Conservation (phyloP, 805 yeast genomes). For the Kodamaea kaohsiungensis region DNA sequence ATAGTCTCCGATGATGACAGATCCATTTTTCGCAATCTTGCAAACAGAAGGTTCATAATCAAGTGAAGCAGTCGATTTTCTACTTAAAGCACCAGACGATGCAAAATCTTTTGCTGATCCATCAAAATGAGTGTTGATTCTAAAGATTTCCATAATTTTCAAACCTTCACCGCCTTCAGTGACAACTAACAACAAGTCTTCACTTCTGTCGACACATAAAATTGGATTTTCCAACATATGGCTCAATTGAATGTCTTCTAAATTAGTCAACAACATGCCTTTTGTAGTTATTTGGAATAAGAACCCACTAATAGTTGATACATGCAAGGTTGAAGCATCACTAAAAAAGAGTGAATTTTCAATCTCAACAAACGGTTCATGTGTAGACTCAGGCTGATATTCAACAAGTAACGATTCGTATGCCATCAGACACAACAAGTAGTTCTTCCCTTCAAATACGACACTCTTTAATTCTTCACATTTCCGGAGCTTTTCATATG, state of each 20-base stretch:
- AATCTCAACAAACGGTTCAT: conserved; percentile 17
- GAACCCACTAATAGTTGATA: conserved; percentile 11
- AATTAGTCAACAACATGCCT: conserved; percentile 22
- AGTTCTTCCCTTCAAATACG: conserved; percentile 18
- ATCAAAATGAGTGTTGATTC: conserved; percentile 4
- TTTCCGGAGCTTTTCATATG: conserved; percentile 33
- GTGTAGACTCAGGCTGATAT: conserved; percentile 13
- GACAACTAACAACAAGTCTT: conserved; percentile 15
- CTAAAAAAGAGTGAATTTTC: neutral
- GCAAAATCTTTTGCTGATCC: neutral
- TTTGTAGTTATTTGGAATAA: conserved; percentile 29
- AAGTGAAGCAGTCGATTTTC: neutral
- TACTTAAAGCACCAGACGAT: neutral
- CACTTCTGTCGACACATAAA: conserved; percentile 13
- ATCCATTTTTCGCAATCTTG: neutral
- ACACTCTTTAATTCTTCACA: conserved; percentile 22
- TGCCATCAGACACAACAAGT: conserved; percentile 37
- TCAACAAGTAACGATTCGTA: conserved; percentile 40
- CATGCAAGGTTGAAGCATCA: conserved; percentile 7
- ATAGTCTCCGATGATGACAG: conserved; percentile 3
- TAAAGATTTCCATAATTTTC: conserved; percentile 7
- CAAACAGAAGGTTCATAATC: conserved; percentile 8
- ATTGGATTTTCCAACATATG: conserved; percentile 13
- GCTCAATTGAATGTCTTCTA: conserved; percentile 13
- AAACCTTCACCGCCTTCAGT: conserved; percentile 11